Base-by-base conservation (phyloP, 306 rosid genomes). In the Prunus campanulata region DNA sequence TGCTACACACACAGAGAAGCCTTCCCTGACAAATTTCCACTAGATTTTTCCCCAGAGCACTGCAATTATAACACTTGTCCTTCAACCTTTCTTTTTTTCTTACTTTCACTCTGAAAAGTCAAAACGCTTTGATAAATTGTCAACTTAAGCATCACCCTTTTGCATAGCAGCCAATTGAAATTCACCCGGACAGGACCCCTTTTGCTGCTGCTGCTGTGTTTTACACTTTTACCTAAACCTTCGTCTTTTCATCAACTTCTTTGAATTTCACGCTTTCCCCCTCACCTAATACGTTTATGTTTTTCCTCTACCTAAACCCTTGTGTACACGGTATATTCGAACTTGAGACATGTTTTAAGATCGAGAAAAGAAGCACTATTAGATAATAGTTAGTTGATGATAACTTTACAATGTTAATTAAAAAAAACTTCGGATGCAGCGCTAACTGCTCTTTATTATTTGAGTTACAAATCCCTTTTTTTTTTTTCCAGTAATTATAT, bases 281-380 rank as follows among this genome's bases (percentile, higher is more conserved):
- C 18, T 18, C 11, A 6, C 22, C 57, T 15, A 52, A 52, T 52
- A 6, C 5, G 57, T 15, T 6, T 18, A 39, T 1, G 44, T 6
- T 39, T 6, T 39, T 39, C 44, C 1, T 35, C 5, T 35, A 0
- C 39, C 39, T 1, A 35, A 35, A 35, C 2, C 1, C 42, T 35
- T 35, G 0, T 0, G 8, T 5, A 5, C 0, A 35, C 5, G 0
- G 2, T 5, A 1, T 35, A 5, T 39, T 39, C 9, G 2, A 39
- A 39, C 0, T 39, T 6, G 0, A 1, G 44, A 6, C 10, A 39
- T 39, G 0, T 39, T 39, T 7, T 2, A 0, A 39, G 0, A 39
- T 39, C 0, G 44, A 7, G 2, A 39, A 39, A 2, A 39, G 0
- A 39, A 7, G 0, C 6, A 7, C 2, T 39, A 39, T 39, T 20